A percentile compares a stretch with the other conserved stretches of the same genome.
Conservation (phyloP, 2,329 filamentous ascomycete species). For the Microsporum ferrugineum region DNA sequence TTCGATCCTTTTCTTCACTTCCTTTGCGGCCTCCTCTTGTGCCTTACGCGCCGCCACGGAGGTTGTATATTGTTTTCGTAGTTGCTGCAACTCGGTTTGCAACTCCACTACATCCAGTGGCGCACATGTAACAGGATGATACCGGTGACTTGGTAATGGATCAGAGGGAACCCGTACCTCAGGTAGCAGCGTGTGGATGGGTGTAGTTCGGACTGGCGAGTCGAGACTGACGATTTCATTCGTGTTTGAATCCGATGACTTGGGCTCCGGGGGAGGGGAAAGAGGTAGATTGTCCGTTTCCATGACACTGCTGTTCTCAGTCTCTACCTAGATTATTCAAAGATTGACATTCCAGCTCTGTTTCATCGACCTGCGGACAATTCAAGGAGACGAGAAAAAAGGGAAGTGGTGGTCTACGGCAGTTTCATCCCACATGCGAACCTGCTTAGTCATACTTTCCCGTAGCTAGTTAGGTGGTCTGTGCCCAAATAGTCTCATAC, state of each 20-base stretch:
- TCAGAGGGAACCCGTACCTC: constrained; percentile 31
- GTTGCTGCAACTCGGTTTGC: constrained; percentile 23
- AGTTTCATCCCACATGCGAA: background rate
- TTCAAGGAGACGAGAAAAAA: background rate
- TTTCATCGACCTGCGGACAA: background rate
- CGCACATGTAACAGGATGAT: constrained; percentile 30
- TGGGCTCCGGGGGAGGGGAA: constrained; percentile 27
- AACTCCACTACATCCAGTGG: constrained; percentile 24
- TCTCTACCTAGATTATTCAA: background rate
- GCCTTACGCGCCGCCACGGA: constrained; percentile 27
- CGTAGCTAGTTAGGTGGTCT: background rate
- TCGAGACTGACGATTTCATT: constrained; percentile 23
- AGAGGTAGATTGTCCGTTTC: constrained; percentile 19
- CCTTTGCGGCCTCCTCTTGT: constrained; percentile 28
- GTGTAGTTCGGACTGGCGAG: constrained; percentile 26
- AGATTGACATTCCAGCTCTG: background rate
- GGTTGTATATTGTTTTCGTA: constrained; percentile 29
- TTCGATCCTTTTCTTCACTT: constrained; percentile 29
- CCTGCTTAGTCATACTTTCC: background rate
- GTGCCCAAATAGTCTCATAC: background rate
- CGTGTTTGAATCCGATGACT: constrained; percentile 7
- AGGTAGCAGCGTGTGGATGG: constrained; percentile 30
- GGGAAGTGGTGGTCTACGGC: background rate
- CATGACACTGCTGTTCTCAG: background rate
- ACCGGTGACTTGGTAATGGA: constrained; percentile 24